phyloP scores from a whole-genome alignment of 2,329 filamentous ascomycete species.

The Pestalotiopsis sp. region DNA sequence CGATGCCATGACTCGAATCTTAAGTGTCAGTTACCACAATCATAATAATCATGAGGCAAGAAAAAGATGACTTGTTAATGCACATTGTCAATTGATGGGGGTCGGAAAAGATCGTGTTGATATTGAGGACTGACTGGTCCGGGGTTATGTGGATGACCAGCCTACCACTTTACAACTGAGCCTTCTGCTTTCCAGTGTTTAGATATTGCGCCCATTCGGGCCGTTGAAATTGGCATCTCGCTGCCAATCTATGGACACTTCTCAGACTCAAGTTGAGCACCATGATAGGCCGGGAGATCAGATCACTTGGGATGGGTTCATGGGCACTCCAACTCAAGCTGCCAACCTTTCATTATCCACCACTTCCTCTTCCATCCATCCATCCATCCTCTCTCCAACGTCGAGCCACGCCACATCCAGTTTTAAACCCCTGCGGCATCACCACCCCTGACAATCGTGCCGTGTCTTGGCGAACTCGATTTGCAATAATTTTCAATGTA shows the following conservation, averaged over 20 bases:
- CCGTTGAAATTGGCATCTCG: background rate
- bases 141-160: background rate
- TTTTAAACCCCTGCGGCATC: background rate
- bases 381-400: background rate
- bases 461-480: conserved; percentile 10
- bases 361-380: background rate
- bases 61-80: background rate
- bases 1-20: background rate
- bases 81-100: background rate
- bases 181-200: background rate
- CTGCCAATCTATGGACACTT: background rate
- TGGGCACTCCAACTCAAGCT: background rate
- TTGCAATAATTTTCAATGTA: background rate
- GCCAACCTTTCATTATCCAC: background rate
- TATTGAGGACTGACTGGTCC: background rate
- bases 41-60: background rate
- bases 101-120: background rate
- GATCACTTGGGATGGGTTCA: background rate
- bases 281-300: background rate
- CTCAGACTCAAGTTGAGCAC: background rate
- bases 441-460: background rate
- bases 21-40: background rate
- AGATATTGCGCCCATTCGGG: background rate
- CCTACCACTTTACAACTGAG: background rate
- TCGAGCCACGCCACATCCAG: conserved; percentile 2